Evolutionary conservation across 306 rosid genomes (phyloP), one percentile per base, ranked within the genome.

Genomic region (Sesbania bispinosa): DNA sequence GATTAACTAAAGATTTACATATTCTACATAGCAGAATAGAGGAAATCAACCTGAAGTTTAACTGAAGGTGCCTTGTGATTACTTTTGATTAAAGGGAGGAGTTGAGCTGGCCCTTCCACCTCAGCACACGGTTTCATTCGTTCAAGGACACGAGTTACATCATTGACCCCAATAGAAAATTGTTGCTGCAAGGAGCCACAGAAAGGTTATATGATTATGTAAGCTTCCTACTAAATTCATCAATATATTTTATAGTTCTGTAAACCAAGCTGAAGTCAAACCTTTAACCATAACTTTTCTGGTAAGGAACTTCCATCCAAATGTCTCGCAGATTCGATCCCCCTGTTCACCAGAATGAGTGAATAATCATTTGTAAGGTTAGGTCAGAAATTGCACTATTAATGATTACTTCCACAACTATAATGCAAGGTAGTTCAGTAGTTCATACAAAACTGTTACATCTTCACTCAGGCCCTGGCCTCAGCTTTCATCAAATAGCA

Each of bases 221-320:
- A 36, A 20, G 36, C 19, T 10, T 69, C 26, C 19, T 24, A 8
- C 20, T 29, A 52, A 11, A 42, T 32, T 10, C 41, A 65, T n/a
- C 45, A 24, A 65, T 7, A 50, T 0, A 6, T 2, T 46, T 64
- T 6, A n/a, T 16, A 27, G 38, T 39, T 69, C 8, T 14, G 9
- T 45, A 47, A 71, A 67, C 45, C 21, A 50, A 71, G 59, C 16
- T 45, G 42, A 32, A 15, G 36, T 32, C 4, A 35, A 50, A 89
- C 98, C 98, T 89, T 92, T 41, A 89, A 75, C 92, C 92, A 89
- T 42, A 89, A 71, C 32, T 88, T 92, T 67, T 86, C 92, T n/a
- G 98, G 95, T 62, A 89, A 77, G 38, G 83, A 69, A 48, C 57
- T 73, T 53, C 84, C 84, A 75, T 86, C 89, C 35, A 54, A 24